Evolutionary conservation across 805 yeast species (phyloP), one percentile per base, ranked within the genome.

Genomic region (Yarrowia sp.): DNA sequence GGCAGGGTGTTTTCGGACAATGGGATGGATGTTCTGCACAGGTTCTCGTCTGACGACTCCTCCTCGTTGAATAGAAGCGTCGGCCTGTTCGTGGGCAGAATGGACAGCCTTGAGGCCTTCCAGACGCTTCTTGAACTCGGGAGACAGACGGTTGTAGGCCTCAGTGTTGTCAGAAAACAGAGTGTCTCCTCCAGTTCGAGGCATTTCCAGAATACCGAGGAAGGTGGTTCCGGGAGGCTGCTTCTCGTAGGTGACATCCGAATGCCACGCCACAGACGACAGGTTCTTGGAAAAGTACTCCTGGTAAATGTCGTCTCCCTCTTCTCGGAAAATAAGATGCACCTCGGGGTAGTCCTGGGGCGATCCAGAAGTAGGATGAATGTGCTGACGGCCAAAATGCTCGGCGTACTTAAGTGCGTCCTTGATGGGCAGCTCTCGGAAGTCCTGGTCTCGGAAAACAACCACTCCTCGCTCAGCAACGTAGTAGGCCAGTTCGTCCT

Each of bases 381-480:
- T 80, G 74, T 88, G 92, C 66, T 85, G 79, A 36, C 85, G 85
- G 35, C 93, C 92, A 72, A 85, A 88, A 72, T 87, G 83, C 51
- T 75, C 76, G 56, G 88, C 90, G 75, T 79, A 85, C 41, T 86
- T 78, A 48, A 72, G 67, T 4, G 75, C 72, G 65, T 74, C 68
- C 35, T 68, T 70, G 62, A 71, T 68, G 14, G 72, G 67, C 46
- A 68, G 68, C 14, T 80, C 77, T 52, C 84, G 82, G 67, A 88
- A 81, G 73, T 88, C 90, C 75, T 88, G 93, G 67, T 85, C 82
- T 71, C 90, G 80, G 76, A 88, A 86, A 3, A 86, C 81, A 43
- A 86, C 89, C 36, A 88, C 89, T 68, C 91, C 92, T 68, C 90
- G 78, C 74, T 86, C 85, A 21, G 89, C 92, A 59, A 87, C 87